Evolutionary conservation across 352 stramenopile genomes (phyloP), one percentile per base, ranked within the genome.

Genomic region (Globisporangium cederbergense): DNA sequence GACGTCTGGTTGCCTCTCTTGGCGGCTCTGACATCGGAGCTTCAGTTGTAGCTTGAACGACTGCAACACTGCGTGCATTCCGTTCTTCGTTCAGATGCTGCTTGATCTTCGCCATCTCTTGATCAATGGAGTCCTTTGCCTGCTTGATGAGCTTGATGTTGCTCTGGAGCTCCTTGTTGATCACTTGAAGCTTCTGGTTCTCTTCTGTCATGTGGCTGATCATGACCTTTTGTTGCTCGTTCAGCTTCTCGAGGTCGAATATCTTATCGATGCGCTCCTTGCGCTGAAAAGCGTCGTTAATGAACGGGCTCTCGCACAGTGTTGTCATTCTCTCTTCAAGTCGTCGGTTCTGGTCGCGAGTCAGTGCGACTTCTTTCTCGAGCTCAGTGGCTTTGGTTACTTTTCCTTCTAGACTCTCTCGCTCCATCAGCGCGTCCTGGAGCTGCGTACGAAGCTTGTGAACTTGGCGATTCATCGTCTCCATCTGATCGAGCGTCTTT

Each of bases 271-370:
- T 94, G 4, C 84, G 76, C 30, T 93, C 86, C 68, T 95, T 96
- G 1, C 82, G 76, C 66, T 96, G 79, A 54, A 96, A 97, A 4
- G 90, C 90, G 50, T 98, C 86, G 62, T 94, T 94, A 30, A 98
- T 97, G 69, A 98, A 98, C 11, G 93, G 93, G 25, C 88, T 97
- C 62, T 98, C 91, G 61, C 93, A 98, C 16, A 98, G 71, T 14
- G 76, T 77, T 28, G 86, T 97, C 74, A 97, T 96, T 7, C 91
- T 76, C 18, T 97, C 83, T 70, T 98, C 94, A 1, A 98, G 72
- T 30, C 83, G 87, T 13, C 79, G 76, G 61, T 97, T 97, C 66
- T 93, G 81, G 8, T 95, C 79, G 4, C 79, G 74, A 4, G 97
- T 66, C 55, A 93, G 66, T 8, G 52, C 51, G 7, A 96, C 72